Evolutionary conservation across 1,284 basidiomycete species (phyloP).

Genomic region (Marasmius oreades): DNA sequence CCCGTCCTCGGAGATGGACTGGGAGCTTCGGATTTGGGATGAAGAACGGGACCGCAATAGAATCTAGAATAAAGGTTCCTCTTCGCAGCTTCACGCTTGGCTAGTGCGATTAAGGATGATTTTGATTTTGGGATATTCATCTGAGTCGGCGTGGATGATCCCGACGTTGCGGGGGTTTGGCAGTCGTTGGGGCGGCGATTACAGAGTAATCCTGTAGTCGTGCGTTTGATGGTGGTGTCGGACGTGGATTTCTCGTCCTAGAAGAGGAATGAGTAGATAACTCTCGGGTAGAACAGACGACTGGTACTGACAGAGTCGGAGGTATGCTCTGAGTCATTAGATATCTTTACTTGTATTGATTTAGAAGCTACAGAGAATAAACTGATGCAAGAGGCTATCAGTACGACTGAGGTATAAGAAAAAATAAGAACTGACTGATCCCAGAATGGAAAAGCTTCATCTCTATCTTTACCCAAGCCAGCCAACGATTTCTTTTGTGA

Average conservation of each 20-base stretch:
- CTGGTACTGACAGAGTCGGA: constrained; percentile 26
- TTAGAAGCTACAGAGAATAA: constrained; percentile 76
- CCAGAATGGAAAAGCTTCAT: constrained; percentile 95
- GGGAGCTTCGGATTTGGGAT: constrained; percentile 32
- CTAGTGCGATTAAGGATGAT: constrained; percentile 56
- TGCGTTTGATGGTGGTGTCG: constrained; percentile 44
- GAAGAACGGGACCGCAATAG: constrained; percentile 68
- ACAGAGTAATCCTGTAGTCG: constrained; percentile 74
- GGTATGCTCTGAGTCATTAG: constrained; percentile 45
- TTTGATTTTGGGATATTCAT: constrained; percentile 34
- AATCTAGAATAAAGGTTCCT: constrained; percentile 77
- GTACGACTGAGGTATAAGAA: background rate
- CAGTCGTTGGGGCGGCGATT: constrained; percentile 55
- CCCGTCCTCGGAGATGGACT: background rate
- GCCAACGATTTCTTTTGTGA: constrained; percentile 81
- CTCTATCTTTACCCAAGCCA: constrained; percentile 87
- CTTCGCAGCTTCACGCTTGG: constrained; percentile 77
- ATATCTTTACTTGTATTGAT: constrained; percentile 68
- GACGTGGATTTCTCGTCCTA: constrained; percentile 24
- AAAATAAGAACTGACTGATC: constrained; percentile 68
- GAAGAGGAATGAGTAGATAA: background rate
- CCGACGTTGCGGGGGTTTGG: constrained; percentile 45
- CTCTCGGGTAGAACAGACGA: background rate
- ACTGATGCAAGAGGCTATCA: constrained; percentile 36
- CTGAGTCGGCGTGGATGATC: constrained; percentile 40